phyloP scores from a whole-genome alignment of 2,329 filamentous ascomycete genomes.

The Pyrenophora teres region DNA sequence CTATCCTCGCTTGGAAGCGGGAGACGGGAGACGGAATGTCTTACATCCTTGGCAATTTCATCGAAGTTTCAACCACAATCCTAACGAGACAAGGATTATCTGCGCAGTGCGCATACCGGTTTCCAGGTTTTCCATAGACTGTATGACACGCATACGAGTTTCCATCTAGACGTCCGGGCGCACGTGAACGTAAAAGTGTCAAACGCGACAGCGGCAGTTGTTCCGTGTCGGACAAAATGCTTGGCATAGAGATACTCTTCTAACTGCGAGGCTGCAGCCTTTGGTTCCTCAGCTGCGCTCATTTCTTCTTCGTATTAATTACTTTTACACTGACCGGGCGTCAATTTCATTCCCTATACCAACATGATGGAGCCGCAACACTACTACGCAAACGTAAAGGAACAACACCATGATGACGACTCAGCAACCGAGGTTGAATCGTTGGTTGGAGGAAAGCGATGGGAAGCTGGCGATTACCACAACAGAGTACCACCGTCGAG shows the following conservation, averaged over 20 bases:
- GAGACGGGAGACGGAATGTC: conserved; percentile 21
- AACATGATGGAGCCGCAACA: conserved; percentile 38
- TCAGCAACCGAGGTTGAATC: conserved; percentile 44
- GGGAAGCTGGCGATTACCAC: conserved; percentile 25
- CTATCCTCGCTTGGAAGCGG: conserved; percentile 26
- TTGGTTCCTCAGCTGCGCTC: conserved; percentile 38
- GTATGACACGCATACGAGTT: conserved; percentile 18
- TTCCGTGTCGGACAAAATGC: conserved; percentile 16
- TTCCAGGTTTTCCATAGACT: conserved; percentile 18
- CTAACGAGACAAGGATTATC: conserved; percentile 30
- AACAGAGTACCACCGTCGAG: conserved; percentile 23
- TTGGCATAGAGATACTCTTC: conserved; percentile 19
- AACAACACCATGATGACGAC: conserved; percentile 36
- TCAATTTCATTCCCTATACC: conserved; percentile 15
- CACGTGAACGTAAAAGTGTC: conserved; percentile 17
- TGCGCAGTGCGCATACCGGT: conserved; percentile 17
- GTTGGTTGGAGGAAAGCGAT: conserved; percentile 37
- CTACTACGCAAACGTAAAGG: conserved; percentile 37
- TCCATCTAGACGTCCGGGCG: conserved; percentile 6
- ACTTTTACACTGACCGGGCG: conserved; percentile 24
- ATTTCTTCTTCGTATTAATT: conserved; percentile 11
- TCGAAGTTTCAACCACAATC: conserved; percentile 25
- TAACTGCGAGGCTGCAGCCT: conserved; percentile 17
- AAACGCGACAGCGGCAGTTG: conserved; percentile 31
- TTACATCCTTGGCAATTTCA: conserved; percentile 43